Conservation (phyloP, 225 moss, liverwort and hornwort genomes). For the Pseudisothecium myosuroides region DNA sequence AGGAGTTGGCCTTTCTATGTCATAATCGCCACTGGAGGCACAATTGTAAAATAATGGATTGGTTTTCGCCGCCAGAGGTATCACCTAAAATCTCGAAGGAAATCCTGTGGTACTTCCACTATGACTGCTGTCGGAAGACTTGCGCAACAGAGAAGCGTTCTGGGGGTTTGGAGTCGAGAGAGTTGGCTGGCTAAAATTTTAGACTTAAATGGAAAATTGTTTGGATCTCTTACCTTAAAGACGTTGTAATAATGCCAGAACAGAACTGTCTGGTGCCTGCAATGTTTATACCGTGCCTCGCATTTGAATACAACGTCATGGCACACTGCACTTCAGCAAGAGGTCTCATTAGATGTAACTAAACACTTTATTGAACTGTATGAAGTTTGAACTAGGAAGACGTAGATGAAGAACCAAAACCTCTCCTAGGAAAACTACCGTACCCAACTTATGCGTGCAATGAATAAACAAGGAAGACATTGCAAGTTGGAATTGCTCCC, state of each 20-base stretch:
- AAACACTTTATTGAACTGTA: not conserved
- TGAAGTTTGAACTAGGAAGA: not conserved
- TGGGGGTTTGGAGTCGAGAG: not conserved
- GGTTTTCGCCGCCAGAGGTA: not conserved
- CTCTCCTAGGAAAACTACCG: not conserved
- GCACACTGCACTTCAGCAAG: not conserved
- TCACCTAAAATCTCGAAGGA: not conserved
- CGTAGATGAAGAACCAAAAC: not conserved
- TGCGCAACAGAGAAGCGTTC: not conserved
- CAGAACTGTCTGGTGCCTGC: not conserved
- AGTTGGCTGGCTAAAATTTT: not conserved
- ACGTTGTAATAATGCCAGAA: not conserved
- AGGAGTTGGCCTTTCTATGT: conserved; percentile 36
- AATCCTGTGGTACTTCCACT: not conserved
- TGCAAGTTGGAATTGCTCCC: not conserved
- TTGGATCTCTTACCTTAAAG: not conserved
- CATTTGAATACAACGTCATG: not conserved
- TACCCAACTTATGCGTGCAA: not conserved
- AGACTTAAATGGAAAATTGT: not conserved
- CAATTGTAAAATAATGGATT: not conserved
- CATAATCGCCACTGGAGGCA: not conserved
- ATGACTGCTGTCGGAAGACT: not conserved
- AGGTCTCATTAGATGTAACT: not conserved
- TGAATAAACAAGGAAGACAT: not conserved
- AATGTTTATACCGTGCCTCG: not conserved